Base-by-base conservation (phyloP, 2,329 filamentous ascomycete species). In the Beauveria varroae region DNA sequence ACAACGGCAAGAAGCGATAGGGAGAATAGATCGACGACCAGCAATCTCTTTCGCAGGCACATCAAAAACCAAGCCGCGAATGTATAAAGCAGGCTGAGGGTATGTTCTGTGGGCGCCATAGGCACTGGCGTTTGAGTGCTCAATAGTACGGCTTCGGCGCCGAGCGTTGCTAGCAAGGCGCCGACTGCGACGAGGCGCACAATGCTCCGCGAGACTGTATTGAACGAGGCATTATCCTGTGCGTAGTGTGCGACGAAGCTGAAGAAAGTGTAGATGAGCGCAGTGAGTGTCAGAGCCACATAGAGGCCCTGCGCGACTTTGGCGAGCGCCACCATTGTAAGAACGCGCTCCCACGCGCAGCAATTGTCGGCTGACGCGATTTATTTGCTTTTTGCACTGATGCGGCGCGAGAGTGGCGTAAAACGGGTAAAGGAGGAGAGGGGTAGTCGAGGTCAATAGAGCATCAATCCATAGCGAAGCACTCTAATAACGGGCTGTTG, bases 231-330 rank as follows among this genome's bases (percentile, higher is more conserved):
- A 46, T 56, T 56, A 6, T 44, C 41, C 26, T 56, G 53, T 14
- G 40, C 53, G 20, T 56, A 56, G 16, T 56, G 53, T n/a, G 40
- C 43, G n/a, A 46, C 40, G 26, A 56, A 56, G 26, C 53, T 56
- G 24, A 12, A 44, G 5, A 56, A 56, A 10, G 41, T 56, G 12
- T 56, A 56, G 40, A 22, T 10, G 6, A 56, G 53, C 22, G 34
- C 40, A 22, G 26, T 16, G 26, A 56, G 41, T 6, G 53, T 56
- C 43, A 28, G 10, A 6, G 53, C 41, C 9, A 56, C 40, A 7
- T 46, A 34, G 10, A 56, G 8, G 18, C 41, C 41, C 28, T 46
- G 24, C 22, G 52, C 22, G 20, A 43, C 16, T 3, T 43, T 54
- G 52, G 26, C 16, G 18, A 28, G 52, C n/a, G 52, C 20, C 1